phyloP scores from a whole-genome alignment of 1,284 basidiomycete species.

The Crucibulum cyathiforme region DNA sequence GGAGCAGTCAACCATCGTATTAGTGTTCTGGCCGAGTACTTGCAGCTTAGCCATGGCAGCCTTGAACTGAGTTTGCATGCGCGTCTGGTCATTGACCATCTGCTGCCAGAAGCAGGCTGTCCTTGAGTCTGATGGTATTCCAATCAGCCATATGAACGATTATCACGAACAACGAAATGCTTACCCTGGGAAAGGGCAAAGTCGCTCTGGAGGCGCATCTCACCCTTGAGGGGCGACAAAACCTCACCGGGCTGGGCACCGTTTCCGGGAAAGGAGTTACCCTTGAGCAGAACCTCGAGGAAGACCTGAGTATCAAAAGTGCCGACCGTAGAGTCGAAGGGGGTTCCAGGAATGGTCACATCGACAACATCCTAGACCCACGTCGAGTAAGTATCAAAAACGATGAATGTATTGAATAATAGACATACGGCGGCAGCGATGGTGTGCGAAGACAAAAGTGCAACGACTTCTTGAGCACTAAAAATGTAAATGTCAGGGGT shows the following conservation, averaged over 20 bases:
- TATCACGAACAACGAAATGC: too few relatives aligned
- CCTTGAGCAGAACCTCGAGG: constrained; percentile 22
- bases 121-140: constrained; percentile 11
- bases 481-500: background rate
- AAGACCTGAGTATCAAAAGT: constrained; percentile 24
- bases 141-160: too few relatives aligned
- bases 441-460: constrained; percentile 36
- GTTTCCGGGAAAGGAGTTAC: constrained; percentile 20
- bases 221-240: constrained; percentile 18
- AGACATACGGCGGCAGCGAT: constrained; percentile 16
- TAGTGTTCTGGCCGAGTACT: constrained; percentile 25
- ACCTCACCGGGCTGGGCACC: constrained; percentile 18
- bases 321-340: constrained; percentile 36
- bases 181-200: constrained; percentile 20
- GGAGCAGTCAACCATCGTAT: constrained; percentile 30
- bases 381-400: background rate
- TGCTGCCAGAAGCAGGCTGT: constrained; percentile 33
- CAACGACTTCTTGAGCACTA: constrained; percentile 36
- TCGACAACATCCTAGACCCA: constrained; percentile 17
- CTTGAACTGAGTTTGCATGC: constrained; percentile 29
- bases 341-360: constrained; percentile 26
- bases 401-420: background rate
- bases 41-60: constrained; percentile 32
- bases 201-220: constrained; percentile 31
- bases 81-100: constrained; percentile 29